These are phyloP conservation scores for Nothophoma quercina DNA, from an alignment of 2,329 filamentous ascomycete species.

Conservation along the genomic window DNA sequence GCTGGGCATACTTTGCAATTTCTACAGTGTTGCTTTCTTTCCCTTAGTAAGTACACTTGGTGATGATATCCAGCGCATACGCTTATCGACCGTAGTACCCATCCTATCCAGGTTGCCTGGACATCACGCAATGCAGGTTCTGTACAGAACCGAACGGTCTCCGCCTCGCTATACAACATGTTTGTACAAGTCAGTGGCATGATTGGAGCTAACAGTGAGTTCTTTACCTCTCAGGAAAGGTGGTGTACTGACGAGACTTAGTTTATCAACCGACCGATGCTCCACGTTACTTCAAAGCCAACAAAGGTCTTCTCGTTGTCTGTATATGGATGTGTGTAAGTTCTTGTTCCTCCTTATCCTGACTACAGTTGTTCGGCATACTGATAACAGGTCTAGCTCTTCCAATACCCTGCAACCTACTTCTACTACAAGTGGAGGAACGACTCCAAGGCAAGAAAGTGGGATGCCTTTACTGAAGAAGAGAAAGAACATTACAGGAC, in stretches of 20 bases:
- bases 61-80: conserved; percentile 23
- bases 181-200: conserved; percentile 32
- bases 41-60: conserved; percentile 42
- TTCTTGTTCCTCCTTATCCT: conserved; percentile 24
- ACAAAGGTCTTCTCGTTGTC: conserved; percentile 40
- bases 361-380: conserved; percentile 23
- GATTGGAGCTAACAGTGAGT: conserved; percentile 21
- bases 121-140: conserved; percentile 13
- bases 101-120: conserved; percentile 16
- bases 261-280: conserved; percentile 27
- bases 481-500: conserved; percentile 45
- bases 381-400: conserved; percentile 5
- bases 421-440: conserved; percentile 46
- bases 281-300: conserved; percentile 22
- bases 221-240: conserved; percentile 1
- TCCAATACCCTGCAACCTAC: conserved; percentile 20
- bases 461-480: conserved; percentile 49
- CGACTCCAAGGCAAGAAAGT: conserved; percentile 29
- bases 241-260: conserved; percentile 47
- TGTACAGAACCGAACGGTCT: conserved; percentile 16
- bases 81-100: neutral
- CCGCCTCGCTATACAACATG: conserved; percentile 58
- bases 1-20: conserved; percentile 57
- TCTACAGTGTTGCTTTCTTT: conserved; percentile 55
- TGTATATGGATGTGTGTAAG: conserved; percentile 32